Conservation (phyloP, 768 basidiomycete species). For the Candolleomyces eurysporus region DNA sequence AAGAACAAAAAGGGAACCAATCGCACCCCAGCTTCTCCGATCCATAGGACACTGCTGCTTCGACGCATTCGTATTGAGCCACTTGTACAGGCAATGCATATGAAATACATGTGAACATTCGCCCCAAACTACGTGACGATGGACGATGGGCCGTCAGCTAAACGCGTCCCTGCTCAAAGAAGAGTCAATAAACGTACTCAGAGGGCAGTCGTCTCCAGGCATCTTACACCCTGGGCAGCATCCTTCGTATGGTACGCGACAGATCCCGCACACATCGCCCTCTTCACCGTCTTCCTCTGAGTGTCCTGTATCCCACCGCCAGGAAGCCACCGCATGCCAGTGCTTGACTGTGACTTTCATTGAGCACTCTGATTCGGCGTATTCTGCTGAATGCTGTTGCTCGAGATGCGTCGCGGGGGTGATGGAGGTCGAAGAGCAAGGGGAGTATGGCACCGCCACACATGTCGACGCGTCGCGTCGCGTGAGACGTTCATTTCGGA, state of each 20-base stretch:
- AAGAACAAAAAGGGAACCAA: neutral
- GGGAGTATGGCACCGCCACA: too few species aligned
- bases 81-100: slow-evolving; percentile 97
- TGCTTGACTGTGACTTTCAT: slow-evolving; percentile 86
- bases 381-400: too few species aligned
- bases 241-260: slow-evolving; percentile 88
- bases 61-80: slow-evolving; percentile 86
- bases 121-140: slow-evolving; percentile 78
- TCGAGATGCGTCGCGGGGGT: too few species aligned
- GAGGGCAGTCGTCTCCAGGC: slow-evolving; percentile 74
- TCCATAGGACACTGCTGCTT: slow-evolving; percentile 99
- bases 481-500: too few species aligned
- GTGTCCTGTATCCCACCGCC: slow-evolving; percentile 74
- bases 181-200: slow-evolving; percentile 16
- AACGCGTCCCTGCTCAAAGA: neutral
- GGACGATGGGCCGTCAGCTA: neutral
- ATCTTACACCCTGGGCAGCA: slow-evolving; percentile 96
- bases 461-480: too few species aligned
- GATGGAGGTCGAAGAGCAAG: too few species aligned
- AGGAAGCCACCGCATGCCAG: slow-evolving; percentile 87
- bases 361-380: too few species aligned
- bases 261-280: slow-evolving; percentile 78
- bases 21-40: slow-evolving; percentile 85
- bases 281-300: slow-evolving; percentile 42
- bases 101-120: slow-evolving; percentile 98